Percentiles rank a stretch among this genome's conserved stretches.
Evolutionary conservation across 192 early-diverging fungal species (phyloP).

Genomic region (Coemansia nantahalensis): DNA sequence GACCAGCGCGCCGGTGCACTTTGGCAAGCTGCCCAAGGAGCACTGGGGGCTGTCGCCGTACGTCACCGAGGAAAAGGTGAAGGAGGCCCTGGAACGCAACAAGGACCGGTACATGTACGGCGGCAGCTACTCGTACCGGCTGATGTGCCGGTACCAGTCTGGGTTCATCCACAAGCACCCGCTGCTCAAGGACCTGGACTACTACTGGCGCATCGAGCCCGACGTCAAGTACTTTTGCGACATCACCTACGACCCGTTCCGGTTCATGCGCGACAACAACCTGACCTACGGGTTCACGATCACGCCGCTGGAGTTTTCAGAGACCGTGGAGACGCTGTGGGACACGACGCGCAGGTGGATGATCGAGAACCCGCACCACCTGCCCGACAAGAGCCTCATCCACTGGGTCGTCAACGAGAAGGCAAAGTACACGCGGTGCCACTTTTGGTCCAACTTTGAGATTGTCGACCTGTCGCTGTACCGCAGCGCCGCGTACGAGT

Average conservation of each 20-base stretch:
- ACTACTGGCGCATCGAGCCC: constrained; percentile 55
- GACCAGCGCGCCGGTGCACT: constrained; percentile 56
- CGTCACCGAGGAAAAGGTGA: no score
- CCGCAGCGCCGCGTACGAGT: constrained; percentile 65
- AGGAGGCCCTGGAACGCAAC: no score
- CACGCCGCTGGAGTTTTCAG: constrained; percentile 24
- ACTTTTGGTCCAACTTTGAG: constrained; percentile 38
- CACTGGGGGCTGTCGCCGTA: constrained; percentile 53
- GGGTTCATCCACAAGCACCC: constrained; percentile 43
- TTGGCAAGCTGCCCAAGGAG: constrained; percentile 59
- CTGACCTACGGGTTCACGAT: constrained; percentile 44
- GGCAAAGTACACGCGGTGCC: constrained; percentile 57
- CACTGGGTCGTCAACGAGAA: constrained; percentile 49
- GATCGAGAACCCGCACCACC: constrained; percentile 50
- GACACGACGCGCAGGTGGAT: constrained; percentile 49
- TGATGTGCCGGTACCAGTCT: constrained; percentile 44
- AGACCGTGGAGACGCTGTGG: constrained; percentile 42
- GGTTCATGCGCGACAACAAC: constrained; percentile 34
- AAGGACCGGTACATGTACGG: constrained; percentile 27
- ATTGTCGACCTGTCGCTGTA: constrained; percentile 59
- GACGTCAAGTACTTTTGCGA: constrained; percentile 50
- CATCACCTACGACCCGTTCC: constrained; percentile 46
- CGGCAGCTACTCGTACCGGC: constrained; percentile 34
- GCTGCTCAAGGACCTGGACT: constrained; percentile 34
- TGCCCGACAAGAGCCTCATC: constrained; percentile 55